These are phyloP conservation scores for Thalassiosira exigua DNA, from an alignment of 352 stramenopile genomes.

Conservation along the genomic window DNA sequence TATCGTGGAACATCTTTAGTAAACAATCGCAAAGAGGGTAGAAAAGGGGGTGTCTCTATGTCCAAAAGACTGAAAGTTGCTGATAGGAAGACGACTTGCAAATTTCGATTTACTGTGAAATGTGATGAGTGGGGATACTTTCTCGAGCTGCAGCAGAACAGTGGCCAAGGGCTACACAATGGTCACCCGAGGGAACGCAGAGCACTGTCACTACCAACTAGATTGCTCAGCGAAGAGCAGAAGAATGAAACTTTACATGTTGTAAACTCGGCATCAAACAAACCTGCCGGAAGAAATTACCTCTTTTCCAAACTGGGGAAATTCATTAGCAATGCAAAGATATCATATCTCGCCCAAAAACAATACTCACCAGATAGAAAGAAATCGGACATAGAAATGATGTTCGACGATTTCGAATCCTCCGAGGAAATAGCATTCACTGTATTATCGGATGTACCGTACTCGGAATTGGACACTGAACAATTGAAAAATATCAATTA, in stretches of 20 bases:
- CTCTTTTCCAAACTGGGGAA: background rate
- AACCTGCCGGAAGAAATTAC: background rate
- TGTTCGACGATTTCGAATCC: background rate
- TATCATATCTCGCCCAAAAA: constrained; percentile 9
- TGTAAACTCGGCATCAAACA: constrained; percentile 1
- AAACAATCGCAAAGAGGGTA: background rate
- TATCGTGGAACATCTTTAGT: too few relatives aligned
- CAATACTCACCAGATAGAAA: too few relatives aligned
- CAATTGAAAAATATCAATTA: too few relatives aligned
- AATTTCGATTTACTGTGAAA: constrained; percentile 14
- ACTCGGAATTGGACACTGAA: background rate
- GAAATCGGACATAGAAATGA: background rate
- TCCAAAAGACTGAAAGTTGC: background rate
- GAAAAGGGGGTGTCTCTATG: background rate
- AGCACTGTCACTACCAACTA: background rate
- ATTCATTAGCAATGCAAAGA: background rate
- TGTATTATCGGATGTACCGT: background rate
- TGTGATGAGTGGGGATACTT: constrained; percentile 5
- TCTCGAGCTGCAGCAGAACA: background rate
- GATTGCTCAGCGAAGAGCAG: background rate
- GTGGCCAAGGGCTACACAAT: background rate
- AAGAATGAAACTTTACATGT: constrained; percentile 1
- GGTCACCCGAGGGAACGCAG: background rate
- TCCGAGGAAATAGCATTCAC: constrained; percentile 1
- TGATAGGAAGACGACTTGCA: background rate